phyloP scores from a whole-genome alignment of 2,329 filamentous ascomycete genomes.

The Ascomycota sp. region DNA sequence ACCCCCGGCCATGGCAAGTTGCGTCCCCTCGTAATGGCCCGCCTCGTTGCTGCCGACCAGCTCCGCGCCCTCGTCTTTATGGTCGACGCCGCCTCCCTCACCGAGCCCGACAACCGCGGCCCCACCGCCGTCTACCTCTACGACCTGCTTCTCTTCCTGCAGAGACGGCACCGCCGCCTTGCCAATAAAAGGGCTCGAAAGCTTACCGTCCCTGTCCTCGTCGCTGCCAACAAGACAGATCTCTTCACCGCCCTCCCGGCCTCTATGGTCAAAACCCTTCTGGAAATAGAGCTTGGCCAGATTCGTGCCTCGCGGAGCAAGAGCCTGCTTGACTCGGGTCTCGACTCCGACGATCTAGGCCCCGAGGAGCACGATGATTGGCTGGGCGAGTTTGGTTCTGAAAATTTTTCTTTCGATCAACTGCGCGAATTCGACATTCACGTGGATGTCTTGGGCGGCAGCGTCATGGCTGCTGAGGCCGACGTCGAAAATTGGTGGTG shows the following conservation, averaged over 20 bases:
- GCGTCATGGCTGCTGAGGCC: slow-evolving; percentile 41
- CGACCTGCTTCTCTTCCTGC: slow-evolving; percentile 66
- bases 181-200: slow-evolving; percentile 18
- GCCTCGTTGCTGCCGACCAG: slow-evolving; percentile 22
- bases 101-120: slow-evolving; percentile 38
- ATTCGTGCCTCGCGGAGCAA: slow-evolving; percentile 60
- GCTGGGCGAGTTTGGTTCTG: slow-evolving; percentile 62
- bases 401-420: slow-evolving; percentile 59
- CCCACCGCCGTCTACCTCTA: slow-evolving; percentile 72
- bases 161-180: slow-evolving; percentile 55
- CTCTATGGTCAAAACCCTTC: slow-evolving; percentile 47
- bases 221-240: slow-evolving; percentile 91
- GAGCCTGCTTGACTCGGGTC: slow-evolving; percentile 63
- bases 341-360: slow-evolving; percentile 39
- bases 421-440: slow-evolving; percentile 68
- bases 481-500: slow-evolving; percentile 71
- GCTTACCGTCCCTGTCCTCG: slow-evolving; percentile 44
- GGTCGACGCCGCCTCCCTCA: slow-evolving; percentile 60
- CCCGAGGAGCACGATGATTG: slow-evolving; percentile 62
- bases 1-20: slow-evolving; percentile 94
- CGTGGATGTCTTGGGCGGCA: slow-evolving; percentile 60
- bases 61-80: slow-evolving; percentile 66
- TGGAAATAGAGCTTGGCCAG: slow-evolving; percentile 65
- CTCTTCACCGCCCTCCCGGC: slow-evolving; percentile 82
- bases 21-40: slow-evolving; percentile 43